Conservation (phyloP, 2,329 filamentous ascomycete species). For the Camptophora hylomeconis region DNA sequence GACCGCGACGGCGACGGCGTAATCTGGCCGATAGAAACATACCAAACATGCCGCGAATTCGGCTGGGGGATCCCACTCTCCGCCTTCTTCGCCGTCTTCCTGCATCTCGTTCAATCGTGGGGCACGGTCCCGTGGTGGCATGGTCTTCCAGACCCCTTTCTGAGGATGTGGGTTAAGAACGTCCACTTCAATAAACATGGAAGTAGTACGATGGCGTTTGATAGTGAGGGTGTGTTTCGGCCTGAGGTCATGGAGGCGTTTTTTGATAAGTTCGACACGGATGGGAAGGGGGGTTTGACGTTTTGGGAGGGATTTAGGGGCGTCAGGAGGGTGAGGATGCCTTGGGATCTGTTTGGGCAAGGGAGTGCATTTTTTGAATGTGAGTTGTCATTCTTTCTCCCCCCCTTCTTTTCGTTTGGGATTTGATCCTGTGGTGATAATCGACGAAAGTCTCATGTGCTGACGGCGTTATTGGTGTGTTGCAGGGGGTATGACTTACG, state of each 20-base stretch:
- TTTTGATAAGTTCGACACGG: slow-evolving; percentile 32
- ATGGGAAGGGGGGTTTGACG: slow-evolving; percentile 27
- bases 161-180: slow-evolving; percentile 27
- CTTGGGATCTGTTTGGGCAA: slow-evolving; percentile 33
- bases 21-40: slow-evolving; percentile 42
- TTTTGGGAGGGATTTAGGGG: slow-evolving; percentile 25
- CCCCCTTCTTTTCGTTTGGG: background rate
- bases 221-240: slow-evolving; percentile 32
- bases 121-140: slow-evolving; percentile 27
- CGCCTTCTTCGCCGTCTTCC: slow-evolving; percentile 32
- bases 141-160: slow-evolving; percentile 31
- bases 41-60: slow-evolving; percentile 31
- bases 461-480: background rate
- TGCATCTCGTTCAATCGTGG: slow-evolving; percentile 38
- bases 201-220: slow-evolving; percentile 30
- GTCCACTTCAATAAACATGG: slow-evolving; percentile 33
- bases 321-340: slow-evolving; percentile 27
- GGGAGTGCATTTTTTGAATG: slow-evolving; percentile 33
- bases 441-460: too few species aligned
- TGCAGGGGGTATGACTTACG: slow-evolving; percentile 18
- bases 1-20: slow-evolving; percentile 39
- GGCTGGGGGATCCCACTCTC: slow-evolving; percentile 31
- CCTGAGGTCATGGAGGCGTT: slow-evolving; percentile 37
- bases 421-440: too few species aligned
- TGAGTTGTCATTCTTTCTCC: slow-evolving; percentile 1